A percentile compares a stretch with the other conserved stretches of the same genome.
Conservation (phyloP, 2,329 filamentous ascomycete species). For the Aspergillus sojae region DNA sequence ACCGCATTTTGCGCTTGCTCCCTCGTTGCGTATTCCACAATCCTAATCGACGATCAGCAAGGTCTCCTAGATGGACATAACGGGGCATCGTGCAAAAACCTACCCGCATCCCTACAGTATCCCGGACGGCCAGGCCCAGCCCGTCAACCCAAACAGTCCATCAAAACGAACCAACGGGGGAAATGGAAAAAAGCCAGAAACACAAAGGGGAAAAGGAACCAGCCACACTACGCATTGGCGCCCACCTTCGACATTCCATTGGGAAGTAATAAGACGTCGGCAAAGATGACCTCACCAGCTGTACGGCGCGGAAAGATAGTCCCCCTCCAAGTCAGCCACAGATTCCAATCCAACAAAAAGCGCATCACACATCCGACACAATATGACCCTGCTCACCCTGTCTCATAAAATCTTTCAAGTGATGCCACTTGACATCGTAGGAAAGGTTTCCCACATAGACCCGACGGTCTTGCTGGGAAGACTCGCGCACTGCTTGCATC, state of each 20-base stretch:
- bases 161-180: conserved; percentile 61
- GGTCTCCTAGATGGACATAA: conserved; percentile 1
- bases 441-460: conserved; percentile 99
- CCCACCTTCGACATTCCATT: conserved; percentile 99
- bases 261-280: conserved; percentile 98
- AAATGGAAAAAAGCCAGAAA: conserved; percentile 58
- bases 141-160: conserved; percentile 98
- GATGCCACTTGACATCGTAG: conserved; percentile 99
- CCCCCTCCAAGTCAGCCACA: conserved; percentile 35
- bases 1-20: conserved; percentile 98
- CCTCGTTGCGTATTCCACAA: conserved; percentile 99
- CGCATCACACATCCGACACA: conserved; percentile 24
- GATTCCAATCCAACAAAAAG: conserved; percentile 23
- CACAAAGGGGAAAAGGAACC: conserved; percentile 68
- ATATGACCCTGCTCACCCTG: conserved; percentile 70
- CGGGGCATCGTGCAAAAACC: conserved; percentile 47
- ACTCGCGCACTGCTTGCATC: conserved; percentile 92
- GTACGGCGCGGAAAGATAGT: conserved; percentile 39
- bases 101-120: conserved; percentile 99
- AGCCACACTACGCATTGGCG: conserved; percentile 87
- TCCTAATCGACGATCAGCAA: conserved; percentile 58
- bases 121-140: conserved; percentile 84
- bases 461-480: conserved; percentile 96
- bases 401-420: conserved; percentile 99
- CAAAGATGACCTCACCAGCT: conserved; percentile 99